A percentile compares a stretch with the other conserved stretches of the same genome.
These are phyloP conservation scores for Cystobasidium ongulense DNA, from an alignment of 768 basidiomycete species.

Conservation along the genomic window DNA sequence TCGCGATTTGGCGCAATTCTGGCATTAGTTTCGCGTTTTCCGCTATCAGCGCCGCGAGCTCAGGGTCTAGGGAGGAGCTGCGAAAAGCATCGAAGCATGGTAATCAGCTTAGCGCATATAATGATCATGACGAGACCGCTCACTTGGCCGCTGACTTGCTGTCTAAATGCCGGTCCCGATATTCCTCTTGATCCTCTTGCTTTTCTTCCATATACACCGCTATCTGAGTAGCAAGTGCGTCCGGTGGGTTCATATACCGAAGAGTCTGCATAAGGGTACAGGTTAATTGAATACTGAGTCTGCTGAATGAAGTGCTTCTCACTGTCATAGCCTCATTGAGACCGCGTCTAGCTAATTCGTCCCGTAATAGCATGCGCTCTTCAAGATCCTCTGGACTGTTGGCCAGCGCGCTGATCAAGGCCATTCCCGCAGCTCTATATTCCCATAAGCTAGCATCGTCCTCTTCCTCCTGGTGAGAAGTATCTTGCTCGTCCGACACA, in stretches of 20 bases:
- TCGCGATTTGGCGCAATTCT: slow-evolving; percentile 54
- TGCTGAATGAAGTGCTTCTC: slow-evolving; percentile 44
- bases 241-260: slow-evolving; percentile 67
- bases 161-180: slow-evolving; percentile 54
- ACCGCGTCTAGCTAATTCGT: slow-evolving; percentile 73
- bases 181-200: slow-evolving; percentile 78
- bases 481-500: slow-evolving; percentile 48
- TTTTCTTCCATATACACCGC: slow-evolving; percentile 79
- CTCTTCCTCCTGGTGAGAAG: slow-evolving; percentile 46
- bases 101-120: too few species aligned
- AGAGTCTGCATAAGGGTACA: slow-evolving; percentile 55
- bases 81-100: too few species aligned
- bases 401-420: slow-evolving; percentile 68
- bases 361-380: slow-evolving; percentile 66
- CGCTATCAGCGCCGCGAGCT: not conserved
- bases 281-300: not conserved
- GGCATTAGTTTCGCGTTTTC: not conserved
- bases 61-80: not conserved
- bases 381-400: slow-evolving; percentile 69
- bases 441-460: slow-evolving; percentile 69
- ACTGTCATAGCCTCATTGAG: slow-evolving; percentile 77
- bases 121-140: slow-evolving; percentile 41
- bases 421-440: slow-evolving; percentile 64
- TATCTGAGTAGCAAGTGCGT: slow-evolving; percentile 66
- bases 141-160: not conserved